Conservation (phyloP, 176 grass and related monocot genomes). For the Microstegium vimineum region DNA sequence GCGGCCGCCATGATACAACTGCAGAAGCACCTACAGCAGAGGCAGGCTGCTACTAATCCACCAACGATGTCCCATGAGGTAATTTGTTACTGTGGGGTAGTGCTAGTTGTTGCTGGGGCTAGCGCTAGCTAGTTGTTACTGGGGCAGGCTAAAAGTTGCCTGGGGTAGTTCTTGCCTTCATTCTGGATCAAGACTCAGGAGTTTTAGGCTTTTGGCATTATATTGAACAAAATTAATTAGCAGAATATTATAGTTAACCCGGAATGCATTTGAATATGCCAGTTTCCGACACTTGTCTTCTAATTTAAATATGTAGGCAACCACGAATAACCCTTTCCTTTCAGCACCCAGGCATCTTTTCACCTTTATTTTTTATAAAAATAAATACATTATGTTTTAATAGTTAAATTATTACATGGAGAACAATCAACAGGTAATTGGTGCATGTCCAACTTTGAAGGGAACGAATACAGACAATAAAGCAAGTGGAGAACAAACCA, state of each 20-base stretch:
- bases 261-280: not conserved
- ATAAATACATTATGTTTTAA: not conserved
- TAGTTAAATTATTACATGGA: not conserved
- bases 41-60: slow-evolving; percentile 34
- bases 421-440: not conserved
- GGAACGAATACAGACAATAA: not conserved
- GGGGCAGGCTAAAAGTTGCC: too few species aligned
- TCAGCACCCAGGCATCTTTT: not conserved
- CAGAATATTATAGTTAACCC: not conserved
- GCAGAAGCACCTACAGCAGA: slow-evolving; percentile 23
- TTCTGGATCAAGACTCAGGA: not conserved
- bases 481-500: not conserved
- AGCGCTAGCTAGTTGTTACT: too few species aligned
- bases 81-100: slow-evolving; percentile 12
- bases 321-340: not conserved
- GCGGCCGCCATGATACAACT: slow-evolving; percentile 13
- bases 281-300: not conserved
- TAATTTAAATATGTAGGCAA: not conserved
- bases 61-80: slow-evolving; percentile 59
- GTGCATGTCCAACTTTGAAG: not conserved
- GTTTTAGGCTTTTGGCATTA: not conserved
- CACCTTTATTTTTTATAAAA: not conserved
- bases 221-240: not conserved
- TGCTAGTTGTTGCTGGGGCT: too few species aligned
- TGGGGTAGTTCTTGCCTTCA: not conserved